phyloP scores from a whole-genome alignment of 2,329 filamentous ascomycete species.

The Bipolaris victoriae region DNA sequence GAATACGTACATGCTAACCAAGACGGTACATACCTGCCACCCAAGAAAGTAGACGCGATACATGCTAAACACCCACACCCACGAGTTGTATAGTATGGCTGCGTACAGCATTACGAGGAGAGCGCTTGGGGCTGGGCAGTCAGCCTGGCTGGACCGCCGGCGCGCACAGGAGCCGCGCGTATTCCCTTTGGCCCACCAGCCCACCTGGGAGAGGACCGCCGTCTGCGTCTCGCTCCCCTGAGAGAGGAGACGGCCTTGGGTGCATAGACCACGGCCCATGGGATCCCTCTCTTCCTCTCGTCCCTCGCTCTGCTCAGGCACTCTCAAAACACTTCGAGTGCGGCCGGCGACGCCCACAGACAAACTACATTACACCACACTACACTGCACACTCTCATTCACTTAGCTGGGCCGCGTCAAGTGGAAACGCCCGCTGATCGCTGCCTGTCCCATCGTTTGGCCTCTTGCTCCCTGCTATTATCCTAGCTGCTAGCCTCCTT shows the following conservation, averaged over 20 bases:
- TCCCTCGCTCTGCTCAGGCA: slow-evolving; percentile 34
- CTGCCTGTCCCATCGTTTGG: neutral
- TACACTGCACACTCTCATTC: too few species aligned
- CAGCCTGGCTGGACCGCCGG: slow-evolving; percentile 24
- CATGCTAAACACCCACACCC: too few species aligned
- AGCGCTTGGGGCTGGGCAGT: neutral
- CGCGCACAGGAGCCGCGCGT: slow-evolving; percentile 29
- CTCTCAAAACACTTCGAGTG: slow-evolving; percentile 23
- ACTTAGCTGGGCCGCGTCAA: slow-evolving; percentile 27
- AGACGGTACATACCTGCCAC: neutral
- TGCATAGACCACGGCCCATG: slow-evolving; percentile 31
- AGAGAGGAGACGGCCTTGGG: slow-evolving; percentile 20
- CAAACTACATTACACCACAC: neutral
- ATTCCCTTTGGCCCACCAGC: slow-evolving; percentile 33
- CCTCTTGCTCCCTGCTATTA: slow-evolving; percentile 4
- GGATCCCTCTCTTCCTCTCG: slow-evolving; percentile 28
- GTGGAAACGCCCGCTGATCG: slow-evolving; percentile 30
- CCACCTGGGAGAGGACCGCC: slow-evolving; percentile 15
- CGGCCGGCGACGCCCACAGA: slow-evolving; percentile 29
- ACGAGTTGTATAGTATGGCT: too few species aligned
- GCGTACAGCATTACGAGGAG: neutral
- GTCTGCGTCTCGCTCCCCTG: slow-evolving; percentile 38
- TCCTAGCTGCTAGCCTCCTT: slow-evolving; percentile 5
- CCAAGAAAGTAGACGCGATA: too few species aligned
- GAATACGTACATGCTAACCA: neutral